A percentile compares a stretch with the other conserved stretches of the same genome.
phyloP scores from a whole-genome alignment of 352 stramenopile species.

The Globisporangium rhizosaccharum region DNA sequence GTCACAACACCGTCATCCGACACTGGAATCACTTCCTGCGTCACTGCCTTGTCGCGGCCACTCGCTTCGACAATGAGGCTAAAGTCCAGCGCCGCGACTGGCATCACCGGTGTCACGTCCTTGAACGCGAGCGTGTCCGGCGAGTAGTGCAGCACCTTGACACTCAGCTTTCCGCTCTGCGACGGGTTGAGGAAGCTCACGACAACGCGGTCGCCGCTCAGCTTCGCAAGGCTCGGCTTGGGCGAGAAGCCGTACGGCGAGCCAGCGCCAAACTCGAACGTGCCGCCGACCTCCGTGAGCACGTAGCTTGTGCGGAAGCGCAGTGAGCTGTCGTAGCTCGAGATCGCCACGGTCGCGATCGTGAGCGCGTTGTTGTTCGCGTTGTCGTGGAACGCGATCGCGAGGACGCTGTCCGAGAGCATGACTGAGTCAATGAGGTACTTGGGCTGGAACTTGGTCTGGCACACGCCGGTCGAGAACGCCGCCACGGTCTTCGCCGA shows the following conservation, averaged over 20 bases:
- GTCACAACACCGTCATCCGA: conserved; percentile 39
- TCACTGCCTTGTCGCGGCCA: conserved; percentile 18
- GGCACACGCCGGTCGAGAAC: conserved; percentile 38
- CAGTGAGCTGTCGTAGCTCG: conserved; percentile 17
- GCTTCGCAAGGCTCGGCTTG: conserved; percentile 29
- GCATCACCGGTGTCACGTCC: conserved; percentile 47
- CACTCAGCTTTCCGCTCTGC: conserved; percentile 31
- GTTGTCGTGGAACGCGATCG: conserved; percentile 48
- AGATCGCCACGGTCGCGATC: conserved; percentile 26
- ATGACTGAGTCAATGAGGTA: conserved; percentile 37
- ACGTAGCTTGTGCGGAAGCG: conserved; percentile 43
- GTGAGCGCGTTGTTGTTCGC: conserved; percentile 57
- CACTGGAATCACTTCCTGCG: conserved; percentile 37
- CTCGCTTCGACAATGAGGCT: conserved; percentile 17
- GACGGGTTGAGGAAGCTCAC: conserved; percentile 63
- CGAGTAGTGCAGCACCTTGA: conserved; percentile 46
- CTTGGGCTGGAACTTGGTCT: conserved; percentile 29
- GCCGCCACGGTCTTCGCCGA: conserved; percentile 11
- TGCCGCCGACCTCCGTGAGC: conserved; percentile 31
- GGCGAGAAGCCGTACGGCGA: conserved; percentile 30
- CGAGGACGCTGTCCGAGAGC: conserved; percentile 34
- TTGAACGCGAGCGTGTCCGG: conserved; percentile 31
- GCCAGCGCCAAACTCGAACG: conserved; percentile 31
- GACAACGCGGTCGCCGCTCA: conserved; percentile 46
- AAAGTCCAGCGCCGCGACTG: conserved; percentile 26